phyloP scores from a whole-genome alignment of 768 basidiomycete genomes.

The Lactarius hengduanensis region DNA sequence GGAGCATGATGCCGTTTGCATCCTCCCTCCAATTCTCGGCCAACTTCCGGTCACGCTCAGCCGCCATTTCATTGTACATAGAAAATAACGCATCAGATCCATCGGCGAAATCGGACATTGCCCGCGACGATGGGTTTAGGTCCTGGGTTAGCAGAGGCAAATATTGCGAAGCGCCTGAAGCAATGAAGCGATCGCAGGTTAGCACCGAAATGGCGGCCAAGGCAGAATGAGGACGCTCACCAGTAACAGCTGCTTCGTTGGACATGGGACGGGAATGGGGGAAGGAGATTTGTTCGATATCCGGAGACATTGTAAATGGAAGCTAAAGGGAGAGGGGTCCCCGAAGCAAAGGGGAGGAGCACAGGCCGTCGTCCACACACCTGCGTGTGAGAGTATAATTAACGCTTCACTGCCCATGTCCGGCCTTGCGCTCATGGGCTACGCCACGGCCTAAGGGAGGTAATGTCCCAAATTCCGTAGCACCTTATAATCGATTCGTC shows the following conservation, averaged over 20 bases:
- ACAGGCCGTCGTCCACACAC: not conserved
- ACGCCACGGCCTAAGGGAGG: not conserved
- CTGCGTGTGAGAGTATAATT: not conserved
- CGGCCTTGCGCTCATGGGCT: too few relatives aligned
- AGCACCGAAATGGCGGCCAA: not conserved
- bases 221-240: not conserved
- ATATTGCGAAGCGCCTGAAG: not conserved
- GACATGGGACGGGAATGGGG: not conserved
- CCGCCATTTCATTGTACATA: conserved; percentile 14
- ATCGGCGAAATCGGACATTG: not conserved
- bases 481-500: too few relatives aligned
- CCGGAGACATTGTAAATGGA: not conserved
- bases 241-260: not conserved
- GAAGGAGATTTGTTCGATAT: not conserved
- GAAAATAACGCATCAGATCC: conserved; percentile 11
- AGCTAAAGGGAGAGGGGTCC: too few relatives aligned
- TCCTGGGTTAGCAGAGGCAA: not conserved
- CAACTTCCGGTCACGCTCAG: conserved; percentile 10
- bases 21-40: conserved; percentile 13
- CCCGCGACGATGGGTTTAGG: not conserved
- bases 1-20: conserved; percentile 10
- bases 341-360: not conserved
- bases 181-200: not conserved
- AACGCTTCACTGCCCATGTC: too few relatives aligned
- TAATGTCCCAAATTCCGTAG: too few relatives aligned